phyloP scores from a whole-genome alignment of 805 yeast genomes.

The Middelhovenomyces tepae region DNA sequence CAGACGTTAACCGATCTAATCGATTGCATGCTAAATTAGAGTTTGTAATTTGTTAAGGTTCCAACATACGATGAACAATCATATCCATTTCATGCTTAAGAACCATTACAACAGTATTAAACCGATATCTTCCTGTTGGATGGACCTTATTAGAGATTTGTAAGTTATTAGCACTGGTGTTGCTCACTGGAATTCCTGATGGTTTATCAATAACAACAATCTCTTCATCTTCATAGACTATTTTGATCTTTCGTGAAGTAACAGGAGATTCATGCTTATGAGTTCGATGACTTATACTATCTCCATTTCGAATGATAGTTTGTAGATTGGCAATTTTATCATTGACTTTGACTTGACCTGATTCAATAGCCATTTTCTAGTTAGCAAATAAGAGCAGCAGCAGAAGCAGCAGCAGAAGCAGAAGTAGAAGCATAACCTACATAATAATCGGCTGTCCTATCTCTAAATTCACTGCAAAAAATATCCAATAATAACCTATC shows the following conservation, averaged over 20 bases:
- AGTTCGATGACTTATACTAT: conserved; percentile 67
- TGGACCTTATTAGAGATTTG: conserved; percentile 33
- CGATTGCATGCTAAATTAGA: conserved; percentile 61
- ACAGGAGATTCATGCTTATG: conserved; percentile 95
- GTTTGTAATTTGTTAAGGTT: not conserved
- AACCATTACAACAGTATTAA: conserved; percentile 71
- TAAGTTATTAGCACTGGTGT: not conserved
- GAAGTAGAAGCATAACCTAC: no score
- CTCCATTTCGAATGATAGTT: conserved; percentile 69
- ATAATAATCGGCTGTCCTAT: conserved; percentile 62
- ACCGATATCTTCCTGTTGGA: conserved; percentile 82
- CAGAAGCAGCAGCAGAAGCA: no score
- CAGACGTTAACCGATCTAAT: conserved; percentile 84
- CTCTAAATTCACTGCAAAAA: conserved; percentile 77
- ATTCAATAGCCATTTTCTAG: conserved; percentile 45
- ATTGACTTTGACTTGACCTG: conserved; percentile 72
- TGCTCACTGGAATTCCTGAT: conserved; percentile 78
- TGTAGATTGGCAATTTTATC: conserved; percentile 54
- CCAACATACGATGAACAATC: conserved; percentile 47
- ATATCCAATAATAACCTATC: conserved; percentile 73
- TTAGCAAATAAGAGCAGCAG: conserved; percentile 6
- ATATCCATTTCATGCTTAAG: conserved; percentile 61
- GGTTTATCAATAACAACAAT: conserved; percentile 87
- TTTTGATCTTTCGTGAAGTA: conserved; percentile 45
- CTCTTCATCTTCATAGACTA: conserved; percentile 71